Evolutionary conservation across 148 eudicot genomes (phyloP), one percentile per base, ranked within the genome.

Genomic region (Beta vulgaris): DNA sequence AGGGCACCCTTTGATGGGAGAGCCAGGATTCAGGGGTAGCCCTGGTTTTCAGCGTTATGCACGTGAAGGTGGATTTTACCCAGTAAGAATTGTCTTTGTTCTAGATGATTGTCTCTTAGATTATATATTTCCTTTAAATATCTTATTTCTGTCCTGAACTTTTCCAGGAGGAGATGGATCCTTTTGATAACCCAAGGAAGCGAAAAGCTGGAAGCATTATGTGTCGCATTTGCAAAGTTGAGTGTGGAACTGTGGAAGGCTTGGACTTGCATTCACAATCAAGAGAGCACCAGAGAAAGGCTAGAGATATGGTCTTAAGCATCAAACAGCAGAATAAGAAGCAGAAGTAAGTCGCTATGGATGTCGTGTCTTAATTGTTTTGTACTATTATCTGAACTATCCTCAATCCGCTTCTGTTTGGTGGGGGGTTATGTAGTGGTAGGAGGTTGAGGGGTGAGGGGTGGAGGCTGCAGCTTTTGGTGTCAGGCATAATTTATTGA

Each of bases 151-250:
- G 21, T 79, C 68, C 29, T 66, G 36, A 46, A 66, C 64, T 66
- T 72, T 63, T 53, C 46, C 72, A 92, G 99, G 90, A 89, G 62
- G 88, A 82, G 77, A 39, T 79, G 87, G 91, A 89, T 73, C 80
- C 92, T 18, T 87, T 91, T 83, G 97, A 89, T 60, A 84, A 81
- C 49, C 67, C 80, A 18, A 84, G 97, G 73, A 92, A 84, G 83
- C 86, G 90, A 73, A 87, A 83, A 72, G 78, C 84, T 18, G 73
- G 85, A 55, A 87, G 86, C 78, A 82, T 85, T 37, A 89, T 93
- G 99, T 96, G 99, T 72, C 89, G 97, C 60, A 92, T 96, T 57
- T 96, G 99, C 83, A 86, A 85, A 72, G 83, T 96, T 74, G 97
- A 96, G 69, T 96, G 99, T 89, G 95, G 91, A 69, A 83, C 91